phyloP scores from a whole-genome alignment of 306 rosid genomes.

The Luffa acutangula region DNA sequence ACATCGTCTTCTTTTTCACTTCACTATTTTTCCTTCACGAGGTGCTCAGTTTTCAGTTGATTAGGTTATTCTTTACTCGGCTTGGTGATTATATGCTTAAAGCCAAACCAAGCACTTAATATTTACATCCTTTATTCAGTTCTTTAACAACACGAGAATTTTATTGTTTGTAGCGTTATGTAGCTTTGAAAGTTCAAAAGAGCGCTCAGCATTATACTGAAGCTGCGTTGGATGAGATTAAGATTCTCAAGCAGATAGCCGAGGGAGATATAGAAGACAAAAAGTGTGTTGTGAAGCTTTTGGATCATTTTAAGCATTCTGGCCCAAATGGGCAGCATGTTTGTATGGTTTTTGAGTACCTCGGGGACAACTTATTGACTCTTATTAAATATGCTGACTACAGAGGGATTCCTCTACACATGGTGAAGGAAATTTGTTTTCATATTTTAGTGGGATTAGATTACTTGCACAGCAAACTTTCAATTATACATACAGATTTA shows the following conservation, averaged over 20 bases:
- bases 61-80: neutral
- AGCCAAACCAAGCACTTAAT: neutral
- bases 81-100: neutral
- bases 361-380: slow-evolving; percentile 81
- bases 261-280: slow-evolving; percentile 67
- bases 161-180: slow-evolving; percentile 48
- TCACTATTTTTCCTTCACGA: neutral
- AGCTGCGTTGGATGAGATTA: slow-evolving; percentile 86
- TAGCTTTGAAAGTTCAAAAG: slow-evolving; percentile 81
- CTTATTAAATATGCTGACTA: slow-evolving; percentile 67
- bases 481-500: slow-evolving; percentile 80
- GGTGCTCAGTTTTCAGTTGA: neutral
- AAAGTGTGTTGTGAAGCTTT: slow-evolving; percentile 80
- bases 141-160: slow-evolving; percentile 14
- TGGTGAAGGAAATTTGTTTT: slow-evolving; percentile 72
- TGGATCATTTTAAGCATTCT: slow-evolving; percentile 84
- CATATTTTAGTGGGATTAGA: slow-evolving; percentile 75
- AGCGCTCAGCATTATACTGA: slow-evolving; percentile 84
- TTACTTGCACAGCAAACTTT: slow-evolving; percentile 73
- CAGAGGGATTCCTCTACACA: slow-evolving; percentile 52
- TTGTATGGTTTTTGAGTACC: slow-evolving; percentile 81
- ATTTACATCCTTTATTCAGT: neutral
- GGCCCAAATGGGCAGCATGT: slow-evolving; percentile 88
- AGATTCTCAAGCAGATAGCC: slow-evolving; percentile 66
- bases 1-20: neutral